These are phyloP conservation scores for Fragilariopsis cylindrus DNA, from an alignment of 108 stramenopile species.

Conservation along the genomic window DNA sequence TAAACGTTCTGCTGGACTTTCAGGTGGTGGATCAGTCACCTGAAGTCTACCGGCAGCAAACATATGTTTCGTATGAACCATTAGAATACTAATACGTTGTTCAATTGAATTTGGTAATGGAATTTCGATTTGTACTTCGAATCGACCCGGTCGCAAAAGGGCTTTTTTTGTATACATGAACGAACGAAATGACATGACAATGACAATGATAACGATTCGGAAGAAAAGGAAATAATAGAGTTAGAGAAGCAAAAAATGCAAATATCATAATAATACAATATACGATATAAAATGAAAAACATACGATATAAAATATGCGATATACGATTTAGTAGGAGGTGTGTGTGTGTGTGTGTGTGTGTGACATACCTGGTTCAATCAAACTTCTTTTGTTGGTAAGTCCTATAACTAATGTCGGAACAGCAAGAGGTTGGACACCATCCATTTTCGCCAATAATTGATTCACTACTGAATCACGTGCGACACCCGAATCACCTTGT, in stretches of 20 bases:
- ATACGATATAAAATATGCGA: background rate
- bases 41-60: slow-evolving; percentile 69
- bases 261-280: background rate
- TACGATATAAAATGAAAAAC: too few species aligned
- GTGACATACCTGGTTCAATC: slow-evolving; percentile 65
- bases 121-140: slow-evolving; percentile 87
- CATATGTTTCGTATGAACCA: slow-evolving; percentile 78
- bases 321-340: background rate
- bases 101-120: slow-evolving; percentile 71
- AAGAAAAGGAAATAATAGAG: too few species aligned
- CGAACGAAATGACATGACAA: background rate
- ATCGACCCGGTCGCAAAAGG: slow-evolving; percentile 79
- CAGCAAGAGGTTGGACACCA: slow-evolving; percentile 84
- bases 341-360: background rate
- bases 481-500: slow-evolving; percentile 91
- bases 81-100: slow-evolving; percentile 76
- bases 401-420: slow-evolving; percentile 91
- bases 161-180: slow-evolving; percentile 18
- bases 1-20: slow-evolving; percentile 41
- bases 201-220: background rate
- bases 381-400: slow-evolving; percentile 92
- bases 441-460: slow-evolving; percentile 94
- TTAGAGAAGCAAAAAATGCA: background rate
- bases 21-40: slow-evolving; percentile 67
- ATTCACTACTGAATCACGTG: slow-evolving; percentile 90